Evolutionary conservation across 352 stramenopile species (phyloP).

Genomic region (Phytophthora boehmeriae): DNA sequence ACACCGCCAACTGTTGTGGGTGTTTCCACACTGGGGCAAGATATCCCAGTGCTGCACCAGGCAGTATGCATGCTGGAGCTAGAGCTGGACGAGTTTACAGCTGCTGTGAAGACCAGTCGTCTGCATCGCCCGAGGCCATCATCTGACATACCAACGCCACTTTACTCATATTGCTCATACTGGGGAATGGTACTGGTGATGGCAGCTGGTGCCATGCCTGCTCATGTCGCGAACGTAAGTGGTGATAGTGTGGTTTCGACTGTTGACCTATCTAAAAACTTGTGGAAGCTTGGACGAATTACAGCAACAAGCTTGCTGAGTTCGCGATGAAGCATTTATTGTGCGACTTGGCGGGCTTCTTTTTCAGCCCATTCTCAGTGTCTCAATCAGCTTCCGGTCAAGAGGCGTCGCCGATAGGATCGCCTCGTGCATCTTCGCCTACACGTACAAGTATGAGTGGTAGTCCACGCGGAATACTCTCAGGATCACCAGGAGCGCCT

Average conservation of each 20-base stretch:
- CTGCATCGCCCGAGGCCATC: slow-evolving; percentile 50
- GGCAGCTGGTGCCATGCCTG: slow-evolving; percentile 51
- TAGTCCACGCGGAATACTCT: slow-evolving; percentile 27
- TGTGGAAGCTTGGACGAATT: slow-evolving; percentile 62
- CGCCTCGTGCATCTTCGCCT: slow-evolving; percentile 25
- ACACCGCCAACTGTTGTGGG: slow-evolving; percentile 6
- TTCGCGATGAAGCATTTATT: slow-evolving; percentile 62
- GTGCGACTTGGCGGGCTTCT: slow-evolving; percentile 65
- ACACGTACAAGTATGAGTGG: slow-evolving; percentile 19
- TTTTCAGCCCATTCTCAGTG: slow-evolving; percentile 58
- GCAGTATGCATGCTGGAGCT: slow-evolving; percentile 57
- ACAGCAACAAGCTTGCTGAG: slow-evolving; percentile 54
- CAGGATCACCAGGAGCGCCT: slow-evolving; percentile 21
- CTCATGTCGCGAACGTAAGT: slow-evolving; percentile 63
- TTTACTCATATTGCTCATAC: slow-evolving; percentile 78
- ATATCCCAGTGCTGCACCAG: slow-evolving; percentile 67
- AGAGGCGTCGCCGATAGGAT: slow-evolving; percentile 4
- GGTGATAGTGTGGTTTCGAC: slow-evolving; percentile 36
- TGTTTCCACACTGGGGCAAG: slow-evolving; percentile 59
- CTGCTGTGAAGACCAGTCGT: slow-evolving; percentile 72
- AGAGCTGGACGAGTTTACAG: slow-evolving; percentile 60
- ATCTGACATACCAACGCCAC: slow-evolving; percentile 20
- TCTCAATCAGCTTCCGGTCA: slow-evolving; percentile 22
- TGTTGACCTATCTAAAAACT: slow-evolving; percentile 41
- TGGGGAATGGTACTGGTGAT: slow-evolving; percentile 71